These are phyloP conservation scores for Huntiella bhutanensis DNA, from an alignment of 2,329 filamentous ascomycete species.

Conservation along the genomic window DNA sequence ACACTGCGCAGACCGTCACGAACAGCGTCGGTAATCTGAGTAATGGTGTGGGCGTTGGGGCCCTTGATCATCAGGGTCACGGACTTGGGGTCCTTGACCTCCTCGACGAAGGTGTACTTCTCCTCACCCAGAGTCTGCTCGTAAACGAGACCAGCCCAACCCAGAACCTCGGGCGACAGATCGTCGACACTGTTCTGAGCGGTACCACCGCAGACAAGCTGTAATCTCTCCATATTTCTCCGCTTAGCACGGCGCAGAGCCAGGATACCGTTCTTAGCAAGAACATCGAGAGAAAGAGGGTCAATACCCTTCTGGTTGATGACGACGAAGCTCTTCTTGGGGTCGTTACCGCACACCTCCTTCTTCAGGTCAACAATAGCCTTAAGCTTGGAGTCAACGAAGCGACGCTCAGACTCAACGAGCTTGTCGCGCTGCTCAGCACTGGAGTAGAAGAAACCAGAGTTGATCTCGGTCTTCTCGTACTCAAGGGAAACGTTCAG, in stretches of 20 bases:
- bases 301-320: constrained; percentile 99
- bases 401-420: constrained; percentile 87
- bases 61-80: constrained; percentile 97
- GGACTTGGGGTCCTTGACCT: constrained; percentile 96
- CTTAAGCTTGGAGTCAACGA: constrained; percentile 88
- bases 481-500: constrained; percentile 96
- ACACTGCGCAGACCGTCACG: constrained; percentile 87
- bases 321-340: constrained; percentile 89
- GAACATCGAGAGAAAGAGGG: constrained; percentile 80
- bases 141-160: constrained; percentile 92
- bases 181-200: constrained; percentile 96
- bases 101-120: constrained; percentile 97
- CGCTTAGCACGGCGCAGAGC: constrained; percentile 88
- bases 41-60: constrained; percentile 89
- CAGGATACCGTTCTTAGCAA: constrained; percentile 96
- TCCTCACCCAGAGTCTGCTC: constrained; percentile 96
- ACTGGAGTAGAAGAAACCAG: constrained; percentile 93
- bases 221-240: constrained; percentile 96
- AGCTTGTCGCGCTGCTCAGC: constrained; percentile 95
- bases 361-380: constrained; percentile 98
- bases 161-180: constrained; percentile 66
- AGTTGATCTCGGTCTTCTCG: constrained; percentile 98
- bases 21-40: constrained; percentile 90
- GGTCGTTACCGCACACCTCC: constrained; percentile 82
- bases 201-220: constrained; percentile 78